A percentile compares a stretch with the other conserved stretches of the same genome.
Evolutionary conservation across 1,139 yeast species (phyloP).

Genomic region (Saccharomycopsis hybrid): DNA sequence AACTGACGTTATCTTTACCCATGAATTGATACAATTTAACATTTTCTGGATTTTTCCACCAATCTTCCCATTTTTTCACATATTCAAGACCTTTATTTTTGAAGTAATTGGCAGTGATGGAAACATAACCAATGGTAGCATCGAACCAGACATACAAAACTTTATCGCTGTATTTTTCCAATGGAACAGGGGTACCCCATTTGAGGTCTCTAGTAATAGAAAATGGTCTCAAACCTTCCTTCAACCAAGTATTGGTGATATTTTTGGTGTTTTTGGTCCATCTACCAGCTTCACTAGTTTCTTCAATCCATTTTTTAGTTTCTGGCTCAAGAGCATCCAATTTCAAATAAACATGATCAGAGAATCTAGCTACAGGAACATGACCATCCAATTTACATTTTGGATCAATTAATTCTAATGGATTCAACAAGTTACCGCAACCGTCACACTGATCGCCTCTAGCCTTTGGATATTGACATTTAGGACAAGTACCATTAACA

Average conservation of each 20-base stretch:
- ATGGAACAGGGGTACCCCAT: constrained; percentile 99
- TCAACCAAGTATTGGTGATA: constrained; percentile 88
- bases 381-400: constrained; percentile 89
- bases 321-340: constrained; percentile 78
- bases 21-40: constrained; percentile 90
- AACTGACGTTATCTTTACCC: constrained; percentile 99
- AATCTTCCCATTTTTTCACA: constrained; percentile 69
- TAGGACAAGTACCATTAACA: constrained; percentile 97
- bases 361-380: constrained; percentile 69
- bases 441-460: constrained; percentile 99
- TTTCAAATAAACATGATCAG: constrained; percentile 80
- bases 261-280: constrained; percentile 92
- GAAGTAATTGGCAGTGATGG: constrained; percentile 85
- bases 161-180: constrained; percentile 73
- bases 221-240: constrained; percentile 88
- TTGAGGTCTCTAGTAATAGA: constrained; percentile 94
- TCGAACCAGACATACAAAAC: constrained; percentile 98
- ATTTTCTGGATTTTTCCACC: constrained; percentile 90
- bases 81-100: constrained; percentile 9
- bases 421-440: constrained; percentile 85
- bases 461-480: constrained; percentile 91
- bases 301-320: constrained; percentile 65
- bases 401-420: constrained; percentile 88
- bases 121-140: constrained; percentile 93
- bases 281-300: constrained; percentile 60